Base-by-base conservation (phyloP, 371 early-diverging fungal species). In the Apophysomyces trapeziformis region DNA sequence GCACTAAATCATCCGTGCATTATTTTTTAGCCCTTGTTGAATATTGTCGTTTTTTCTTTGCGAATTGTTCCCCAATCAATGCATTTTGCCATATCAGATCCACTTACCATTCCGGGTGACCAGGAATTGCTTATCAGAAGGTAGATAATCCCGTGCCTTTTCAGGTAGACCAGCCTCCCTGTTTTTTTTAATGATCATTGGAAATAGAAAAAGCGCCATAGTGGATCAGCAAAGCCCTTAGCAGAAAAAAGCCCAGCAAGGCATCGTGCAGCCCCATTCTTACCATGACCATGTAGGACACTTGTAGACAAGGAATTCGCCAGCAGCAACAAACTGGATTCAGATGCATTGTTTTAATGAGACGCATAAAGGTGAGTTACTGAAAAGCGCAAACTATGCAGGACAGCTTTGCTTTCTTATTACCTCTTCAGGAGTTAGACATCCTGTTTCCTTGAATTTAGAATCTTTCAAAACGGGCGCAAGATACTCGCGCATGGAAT, bases 281-380 rank as follows among this genome's bases (percentile, higher is more conserved):
- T 85, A 91, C 94, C 98, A 99, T 57, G 87, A 82, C 99, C 99
- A 99, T n/a, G 98, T 97, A 11, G 97, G 98, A 75, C 97, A 98
- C 80, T 97, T 98, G 86, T 89, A 96, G 12, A 96, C 96, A 41
- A 99, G 86, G 71, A 94, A 97, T 74, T 99, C 99, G 32, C 99
- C 99, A 7, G 98, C 97, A 35, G 92, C 92, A 61, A 96, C 91
- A 84, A 97, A 99, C 92, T 26, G 2, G 32, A 26, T 26, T 26
- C 32, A 26, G 32, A 26, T 2, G 32, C 32, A 26, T 26, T 26
- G 32, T 93, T 82, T 13, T 50, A 21, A 41, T 50, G 21, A 50
- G 32, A 32, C 18, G 18, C 13, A 57, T n/a, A 21, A 61, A 60
- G 13, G 12, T 16, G 57, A 14, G 39, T 39, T 43, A 41, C 2